A percentile compares a stretch with the other conserved stretches of the same genome.
Evolutionary conservation across 129 eudicot species (phyloP).

Genomic region (Ambrosia trifida): DNA sequence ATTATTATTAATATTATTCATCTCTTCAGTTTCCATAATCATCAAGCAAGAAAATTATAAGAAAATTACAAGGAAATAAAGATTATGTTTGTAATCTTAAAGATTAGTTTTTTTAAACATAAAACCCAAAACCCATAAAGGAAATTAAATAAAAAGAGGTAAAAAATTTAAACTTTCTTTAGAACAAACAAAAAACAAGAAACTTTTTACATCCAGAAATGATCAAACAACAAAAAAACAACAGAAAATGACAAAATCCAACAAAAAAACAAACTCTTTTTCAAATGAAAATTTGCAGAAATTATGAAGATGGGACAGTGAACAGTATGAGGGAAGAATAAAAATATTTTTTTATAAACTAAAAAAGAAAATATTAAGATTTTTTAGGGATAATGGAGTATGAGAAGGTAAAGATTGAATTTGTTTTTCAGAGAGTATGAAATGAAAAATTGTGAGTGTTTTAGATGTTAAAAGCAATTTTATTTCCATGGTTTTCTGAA

Average conservation of each 20-base stretch:
- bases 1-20: slow-evolving; percentile 37
- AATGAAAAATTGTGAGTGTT: slow-evolving; percentile 45
- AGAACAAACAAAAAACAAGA: slow-evolving; percentile 21
- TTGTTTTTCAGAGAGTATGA: slow-evolving; percentile 37
- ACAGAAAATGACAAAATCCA: background rate
- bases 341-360: slow-evolving; percentile 12
- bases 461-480: slow-evolving; percentile 52
- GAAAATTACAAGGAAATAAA: background rate
- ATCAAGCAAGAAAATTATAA: slow-evolving; percentile 20
- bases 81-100: background rate
- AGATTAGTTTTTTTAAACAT: slow-evolving; percentile 2
- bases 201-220: background rate
- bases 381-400: slow-evolving; percentile 34
- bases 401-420: slow-evolving; percentile 49
- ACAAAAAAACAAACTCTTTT: slow-evolving; percentile 16
- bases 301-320: slow-evolving; percentile 25
- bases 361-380: slow-evolving; percentile 22
- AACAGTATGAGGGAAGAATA: slow-evolving; percentile 29
- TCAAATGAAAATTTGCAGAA: slow-evolving; percentile 20
- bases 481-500: slow-evolving; percentile 53
- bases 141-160: slow-evolving; percentile 15
- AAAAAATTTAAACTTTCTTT: slow-evolving; percentile 17
- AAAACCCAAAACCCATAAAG: slow-evolving; percentile 34
- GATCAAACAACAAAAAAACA: slow-evolving; percentile 32
- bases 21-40: slow-evolving; percentile 50